Conservation (phyloP, 176 grass and related monocot genomes). For the Lolium multiflorum region DNA sequence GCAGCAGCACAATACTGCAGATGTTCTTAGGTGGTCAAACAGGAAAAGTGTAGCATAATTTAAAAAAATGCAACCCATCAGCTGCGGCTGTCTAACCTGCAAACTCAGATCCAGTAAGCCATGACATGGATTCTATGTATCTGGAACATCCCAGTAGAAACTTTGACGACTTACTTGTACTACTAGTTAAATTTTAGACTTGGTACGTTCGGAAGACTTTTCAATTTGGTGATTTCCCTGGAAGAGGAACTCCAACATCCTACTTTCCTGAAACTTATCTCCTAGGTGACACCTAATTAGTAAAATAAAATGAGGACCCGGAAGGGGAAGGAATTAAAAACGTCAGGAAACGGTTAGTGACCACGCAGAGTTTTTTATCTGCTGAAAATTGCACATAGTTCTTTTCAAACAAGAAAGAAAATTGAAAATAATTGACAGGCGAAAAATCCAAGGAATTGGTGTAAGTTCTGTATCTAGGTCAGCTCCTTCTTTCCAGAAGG, state of each 20-base stretch:
- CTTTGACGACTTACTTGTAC: not conserved
- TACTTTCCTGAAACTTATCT: not conserved
- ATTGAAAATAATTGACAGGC: not conserved
- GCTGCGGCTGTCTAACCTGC: not conserved
- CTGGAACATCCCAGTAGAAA: not conserved
- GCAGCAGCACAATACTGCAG: not conserved
- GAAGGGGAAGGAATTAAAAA: not conserved
- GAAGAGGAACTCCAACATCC: not conserved
- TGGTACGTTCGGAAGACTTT: not conserved
- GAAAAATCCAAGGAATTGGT: not conserved
- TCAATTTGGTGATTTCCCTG: not conserved
- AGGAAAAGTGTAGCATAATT: not conserved
- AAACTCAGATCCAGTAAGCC: not conserved
- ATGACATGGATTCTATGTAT: not conserved
- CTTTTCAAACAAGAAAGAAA: too few species aligned
- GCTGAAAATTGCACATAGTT: not conserved
- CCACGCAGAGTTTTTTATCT: not conserved
- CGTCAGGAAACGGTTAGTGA: not conserved
- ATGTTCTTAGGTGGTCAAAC: slow-evolving; percentile 2
- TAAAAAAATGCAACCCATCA: not conserved
- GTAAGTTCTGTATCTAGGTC: not conserved
- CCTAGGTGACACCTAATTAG: not conserved
- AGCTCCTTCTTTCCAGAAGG: not conserved
- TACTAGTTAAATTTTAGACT: not conserved
- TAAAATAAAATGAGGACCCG: not conserved